Evolutionary conservation across 352 stramenopile genomes (phyloP).

Genomic region (Phytophthora cajani): DNA sequence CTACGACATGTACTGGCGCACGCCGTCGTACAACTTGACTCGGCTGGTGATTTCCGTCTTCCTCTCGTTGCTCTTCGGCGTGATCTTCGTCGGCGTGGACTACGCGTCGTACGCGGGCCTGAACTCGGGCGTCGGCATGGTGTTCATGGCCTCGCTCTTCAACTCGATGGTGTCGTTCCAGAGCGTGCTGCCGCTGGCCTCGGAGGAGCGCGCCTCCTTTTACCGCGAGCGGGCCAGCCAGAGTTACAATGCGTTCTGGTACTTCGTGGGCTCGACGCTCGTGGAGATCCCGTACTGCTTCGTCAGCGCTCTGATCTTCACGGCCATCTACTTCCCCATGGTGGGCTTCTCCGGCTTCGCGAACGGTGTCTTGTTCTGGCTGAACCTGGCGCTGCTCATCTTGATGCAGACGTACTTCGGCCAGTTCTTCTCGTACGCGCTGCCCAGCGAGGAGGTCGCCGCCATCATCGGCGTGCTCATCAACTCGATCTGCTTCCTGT

Average conservation of each 20-base stretch:
- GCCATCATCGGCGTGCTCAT: constrained; percentile 48
- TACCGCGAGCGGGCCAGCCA: constrained; percentile 62
- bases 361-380: constrained; percentile 42
- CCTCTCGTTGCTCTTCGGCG: constrained; percentile 71
- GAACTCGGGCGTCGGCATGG: constrained; percentile 62
- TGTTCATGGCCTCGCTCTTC: constrained; percentile 81
- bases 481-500: constrained; percentile 55
- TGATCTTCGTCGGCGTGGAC: constrained; percentile 58
- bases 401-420: constrained; percentile 47
- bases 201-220: constrained; percentile 81
- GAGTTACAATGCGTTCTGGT: constrained; percentile 46
- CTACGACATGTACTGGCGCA: constrained; percentile 75
- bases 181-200: constrained; percentile 73
- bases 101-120: constrained; percentile 40
- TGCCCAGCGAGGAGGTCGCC: constrained; percentile 48
- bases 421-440: constrained; percentile 36
- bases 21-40: constrained; percentile 82
- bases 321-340: constrained; percentile 77
- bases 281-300: constrained; percentile 41
- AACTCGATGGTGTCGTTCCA: constrained; percentile 66
- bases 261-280: constrained; percentile 58
- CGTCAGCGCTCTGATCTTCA: constrained; percentile 52
- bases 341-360: constrained; percentile 84
- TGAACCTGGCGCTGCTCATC: constrained; percentile 53
- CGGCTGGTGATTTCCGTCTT: constrained; percentile 64